Percentiles rank a stretch among this genome's conserved stretches.
Conservation (phyloP, 1,139 yeast species). For the Scheffersomyces illinoinensis region DNA sequence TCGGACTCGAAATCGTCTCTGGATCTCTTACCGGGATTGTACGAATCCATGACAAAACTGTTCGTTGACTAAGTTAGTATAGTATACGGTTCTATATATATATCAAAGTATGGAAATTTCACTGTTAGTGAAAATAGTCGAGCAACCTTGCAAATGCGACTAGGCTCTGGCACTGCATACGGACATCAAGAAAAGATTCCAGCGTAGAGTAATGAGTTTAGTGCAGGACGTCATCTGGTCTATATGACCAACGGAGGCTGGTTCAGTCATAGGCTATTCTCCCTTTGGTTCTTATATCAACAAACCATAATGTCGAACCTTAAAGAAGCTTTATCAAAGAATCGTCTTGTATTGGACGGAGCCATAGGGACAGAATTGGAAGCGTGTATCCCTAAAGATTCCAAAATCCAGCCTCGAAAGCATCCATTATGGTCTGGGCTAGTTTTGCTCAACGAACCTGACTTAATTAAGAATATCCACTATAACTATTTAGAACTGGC, state of each 20-base stretch:
- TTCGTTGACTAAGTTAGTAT: background rate
- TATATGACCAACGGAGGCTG: background rate
- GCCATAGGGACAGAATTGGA: conserved; percentile 20
- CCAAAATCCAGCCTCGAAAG: conserved; percentile 15
- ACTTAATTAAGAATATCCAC: conserved; percentile 51
- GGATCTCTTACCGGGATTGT: conserved; percentile 31
- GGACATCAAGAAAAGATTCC: background rate
- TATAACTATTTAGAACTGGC: conserved; percentile 52
- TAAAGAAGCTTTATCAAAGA: background rate
- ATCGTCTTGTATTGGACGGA: conserved; percentile 15
- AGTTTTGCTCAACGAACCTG: conserved; percentile 49
- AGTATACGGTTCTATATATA: background rate
- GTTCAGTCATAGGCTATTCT: background rate
- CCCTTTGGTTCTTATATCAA: background rate
- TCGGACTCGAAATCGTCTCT: conserved; percentile 42
- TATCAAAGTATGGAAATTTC: conserved; percentile 5
- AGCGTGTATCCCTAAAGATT: conserved; percentile 12
- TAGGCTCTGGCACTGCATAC: background rate
- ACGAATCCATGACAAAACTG: conserved; percentile 17
- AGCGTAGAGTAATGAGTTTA: background rate
- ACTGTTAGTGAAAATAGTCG: conserved; percentile 4
- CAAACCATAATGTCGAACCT: background rate
- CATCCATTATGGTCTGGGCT: conserved; percentile 65
- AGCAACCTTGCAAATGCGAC: background rate
- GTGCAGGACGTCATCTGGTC: background rate